Base-by-base conservation (phyloP, 164 flowering plant species). In the Echeveria elegans region DNA sequence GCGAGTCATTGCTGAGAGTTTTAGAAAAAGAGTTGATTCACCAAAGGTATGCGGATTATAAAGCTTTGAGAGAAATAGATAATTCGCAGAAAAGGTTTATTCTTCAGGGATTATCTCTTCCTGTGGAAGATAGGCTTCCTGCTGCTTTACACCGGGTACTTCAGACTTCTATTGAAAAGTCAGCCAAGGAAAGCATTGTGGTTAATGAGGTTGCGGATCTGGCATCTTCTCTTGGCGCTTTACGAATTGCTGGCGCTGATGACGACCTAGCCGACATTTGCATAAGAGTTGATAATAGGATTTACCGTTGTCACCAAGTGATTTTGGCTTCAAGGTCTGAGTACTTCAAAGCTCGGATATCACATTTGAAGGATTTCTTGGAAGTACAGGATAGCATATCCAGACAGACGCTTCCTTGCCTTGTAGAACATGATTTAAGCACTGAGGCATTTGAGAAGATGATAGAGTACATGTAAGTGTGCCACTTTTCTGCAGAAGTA, bases 241-340 rank as follows among this genome's bases (percentile, higher is more conserved):
- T 78, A 72, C 74, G 73, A 53, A 74, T 84, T 16, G 53, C 67
- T 65, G 78, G 72, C 40, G 68, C 68, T 31, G 73, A 45, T 23
- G 86, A 86, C 66, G 96, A 89, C 77, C 92, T 88, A 60, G 96
- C 99, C 47, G 99, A 94, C 82, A 83, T 91, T 69, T 87, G 89
- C 72, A 75, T 94, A 24, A 80, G 65, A 77, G 92, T 94, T 72
- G 89, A 80, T 64, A 68, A 78, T 32, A 87, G 65, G 71, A 69
- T 75, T 71, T 91, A 89, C 47, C 90, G 90, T 45, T 89, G 99
- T 79, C 99, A 94, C 78, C 96, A 91, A 79, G 94, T 94, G 53
- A 69, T 94, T 70, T 80, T n/a, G 62, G 96, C 97, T 21, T 87
- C 99, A 50, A 81, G 99, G 63, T 94, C 99, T 5, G 97, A 91